phyloP scores from a whole-genome alignment of 208 protist genomes.

The Angomonas desouzai region DNA sequence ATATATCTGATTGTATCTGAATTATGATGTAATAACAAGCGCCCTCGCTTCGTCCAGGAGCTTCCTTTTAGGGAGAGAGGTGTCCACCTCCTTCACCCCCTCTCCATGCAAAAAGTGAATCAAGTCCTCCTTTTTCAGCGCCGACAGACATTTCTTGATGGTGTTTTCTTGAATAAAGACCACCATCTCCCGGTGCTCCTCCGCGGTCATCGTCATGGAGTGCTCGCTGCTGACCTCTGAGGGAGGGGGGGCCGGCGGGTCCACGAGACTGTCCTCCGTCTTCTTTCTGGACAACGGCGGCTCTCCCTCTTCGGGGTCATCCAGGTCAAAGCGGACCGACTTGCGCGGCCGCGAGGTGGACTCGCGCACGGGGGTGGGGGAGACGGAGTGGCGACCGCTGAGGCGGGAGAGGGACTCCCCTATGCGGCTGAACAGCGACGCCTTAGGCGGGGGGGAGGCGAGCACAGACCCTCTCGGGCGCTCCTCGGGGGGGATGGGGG shows the following conservation, averaged over 20 bases:
- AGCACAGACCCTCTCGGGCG: neutral
- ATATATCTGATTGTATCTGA: constrained; percentile 12
- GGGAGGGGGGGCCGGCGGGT: constrained; percentile 7
- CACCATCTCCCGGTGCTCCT: constrained; percentile 24
- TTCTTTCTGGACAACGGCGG: constrained; percentile 1
- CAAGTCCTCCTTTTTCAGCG: constrained; percentile 21
- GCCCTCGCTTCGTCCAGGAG: constrained; percentile 32
- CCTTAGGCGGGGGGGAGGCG: neutral
- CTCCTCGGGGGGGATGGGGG: constrained; percentile 2
- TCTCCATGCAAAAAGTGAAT: constrained; percentile 19
- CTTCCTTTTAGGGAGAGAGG: constrained; percentile 25
- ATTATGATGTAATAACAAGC: constrained; percentile 21
- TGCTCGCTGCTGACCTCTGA: constrained; percentile 12
- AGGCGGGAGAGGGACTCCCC: constrained; percentile 19
- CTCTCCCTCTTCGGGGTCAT: neutral
- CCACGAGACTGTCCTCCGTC: constrained; percentile 8
- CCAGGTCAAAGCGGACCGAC: constrained; percentile 39
- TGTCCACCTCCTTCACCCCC: constrained; percentile 15
- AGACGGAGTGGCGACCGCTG: constrained; percentile 13
- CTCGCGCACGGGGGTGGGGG: neutral
- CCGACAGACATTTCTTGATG: constrained; percentile 19
- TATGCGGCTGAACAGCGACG: constrained; percentile 18
- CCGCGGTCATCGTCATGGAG: constrained; percentile 11
- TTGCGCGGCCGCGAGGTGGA: constrained; percentile 28
- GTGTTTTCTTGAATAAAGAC: constrained; percentile 28